Evolutionary conservation across 192 early-diverging fungal genomes (phyloP).

Genomic region (Podila horticola): DNA sequence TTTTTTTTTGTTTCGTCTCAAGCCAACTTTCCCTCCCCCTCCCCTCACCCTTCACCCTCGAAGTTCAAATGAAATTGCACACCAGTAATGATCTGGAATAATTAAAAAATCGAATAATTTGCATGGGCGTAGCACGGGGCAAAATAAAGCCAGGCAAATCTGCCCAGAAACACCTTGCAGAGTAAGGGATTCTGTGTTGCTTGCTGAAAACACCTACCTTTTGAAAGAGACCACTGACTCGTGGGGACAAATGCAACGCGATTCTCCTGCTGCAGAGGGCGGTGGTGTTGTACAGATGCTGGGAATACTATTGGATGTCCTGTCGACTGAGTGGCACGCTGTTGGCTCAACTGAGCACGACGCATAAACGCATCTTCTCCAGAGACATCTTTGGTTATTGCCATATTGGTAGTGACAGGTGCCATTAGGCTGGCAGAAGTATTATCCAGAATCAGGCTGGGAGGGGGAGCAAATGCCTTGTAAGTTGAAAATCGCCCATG

Average conservation of each 20-base stretch:
- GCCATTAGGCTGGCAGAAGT: neutral
- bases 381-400: conserved; percentile 59
- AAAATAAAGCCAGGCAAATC: too few species aligned
- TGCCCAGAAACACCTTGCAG: too few species aligned
- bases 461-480: conserved; percentile 52
- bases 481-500: conserved; percentile 1
- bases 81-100: too few species aligned
- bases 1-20: too few species aligned
- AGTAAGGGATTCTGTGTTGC: too few species aligned
- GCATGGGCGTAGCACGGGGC: too few species aligned
- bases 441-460: conserved; percentile 3
- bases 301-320: neutral
- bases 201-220: neutral
- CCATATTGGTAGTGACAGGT: conserved; percentile 5
- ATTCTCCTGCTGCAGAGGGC: conserved; percentile 3
- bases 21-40: too few species aligned
- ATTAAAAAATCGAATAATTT: too few species aligned
- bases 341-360: conserved; percentile 60
- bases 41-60: too few species aligned
- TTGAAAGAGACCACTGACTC: neutral
- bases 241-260: conserved; percentile 10
- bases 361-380: conserved; percentile 79
- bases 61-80: too few species aligned
- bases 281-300: neutral
- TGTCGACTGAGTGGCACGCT: conserved; percentile 7